Evolutionary conservation across 2,329 filamentous ascomycete genomes (phyloP), one percentile per base, ranked within the genome.

Genomic region (Monilinia laxa): DNA sequence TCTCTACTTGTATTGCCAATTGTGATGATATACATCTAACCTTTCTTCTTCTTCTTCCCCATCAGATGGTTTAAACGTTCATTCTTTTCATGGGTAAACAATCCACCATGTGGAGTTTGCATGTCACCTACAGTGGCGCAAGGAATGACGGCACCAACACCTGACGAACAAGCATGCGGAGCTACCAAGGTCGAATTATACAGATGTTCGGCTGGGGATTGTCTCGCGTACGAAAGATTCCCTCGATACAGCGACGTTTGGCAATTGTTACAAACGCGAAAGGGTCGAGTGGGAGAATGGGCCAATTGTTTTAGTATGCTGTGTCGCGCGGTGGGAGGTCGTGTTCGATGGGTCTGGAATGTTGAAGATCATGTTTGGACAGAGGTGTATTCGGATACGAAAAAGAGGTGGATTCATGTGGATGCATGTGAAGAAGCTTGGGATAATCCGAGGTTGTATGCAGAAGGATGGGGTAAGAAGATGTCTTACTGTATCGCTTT

Each of bases 281-380:
- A 90, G 72, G 95, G 95, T 47, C 89, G 95, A 72, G 90, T 90
- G 69, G 95, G 95, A 69, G 95, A 99, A 81, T 98, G 95, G 93
- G 93, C 92, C 71, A 98, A 97, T 80, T 97, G 93, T 83, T 99
- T 99, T 81, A 94, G 90, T 80, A 98, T 98, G 95, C 85, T 99
- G 63, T 98, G 94, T 82, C 87, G 94, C 68, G 95, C 95, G 5
- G 87, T 98, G 18, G 94, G 94, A 60, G 91, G 90, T 68, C 87
- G 94, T 69, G 93, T 97, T 31, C 87, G 95, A 75, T 99, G 95
- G 95, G 90, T 99, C 14, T 99, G 95, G 95, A 98, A 98, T 73
- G 90, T 90, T 40, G 95, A 98, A 78, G 95, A 98, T 77, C 92
- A 97, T 75, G 92, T 97, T 35, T 99, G 95, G 95, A 97, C 93